Evolutionary conservation across 257 asterid genomes (phyloP), one percentile per base, ranked within the genome.

Genomic region (Fraxinus cuspidata): DNA sequence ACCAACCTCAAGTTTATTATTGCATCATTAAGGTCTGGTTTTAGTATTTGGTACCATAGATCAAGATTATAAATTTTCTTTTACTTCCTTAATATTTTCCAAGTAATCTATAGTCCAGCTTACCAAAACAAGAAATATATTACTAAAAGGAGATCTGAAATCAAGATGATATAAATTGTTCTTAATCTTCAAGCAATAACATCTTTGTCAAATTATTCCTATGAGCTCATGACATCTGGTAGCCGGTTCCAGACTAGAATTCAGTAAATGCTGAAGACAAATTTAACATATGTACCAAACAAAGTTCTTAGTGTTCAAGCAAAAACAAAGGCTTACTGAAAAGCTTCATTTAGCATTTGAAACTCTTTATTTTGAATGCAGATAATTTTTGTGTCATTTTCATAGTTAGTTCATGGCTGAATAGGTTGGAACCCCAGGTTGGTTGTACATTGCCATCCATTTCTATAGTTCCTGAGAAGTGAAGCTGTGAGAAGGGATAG

Each of bases 381-480:
- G 65, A 56, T 58, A 23, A 60, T 9, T 60, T 3, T 21, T 58
- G 5, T 8, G 68, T 60, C 68, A 60, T 23, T 63, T 63, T 63
- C 69, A 27, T 63, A 7, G 31, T 63, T 63, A 25, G 69, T 63
- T 23, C 69, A 63, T 27, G 69, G 21, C 34, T 2, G 69, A 3
- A 63, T 11, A 25, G 69, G 27, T 3, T 63, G 69, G 31, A 25
- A 63, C 21, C 18, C 18, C 7, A 32, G 68, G 42, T 63, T 63
- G 69, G 34, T 27, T 10, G 31, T 63, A 23, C 6, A 25, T 19
- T 2, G 34, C 69, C 35, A 63, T 63, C 69, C 69, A 63, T 63
- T 23, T 63, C 32, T 63, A 31, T 23, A 9, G 34, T 63, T 63
- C 69, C 69, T 63, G 69, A 63, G 69, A 63, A 63, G 69, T 12